These are phyloP conservation scores for Wickerhamiella lipophila DNA, from an alignment of 805 yeast species.

Conservation along the genomic window DNA sequence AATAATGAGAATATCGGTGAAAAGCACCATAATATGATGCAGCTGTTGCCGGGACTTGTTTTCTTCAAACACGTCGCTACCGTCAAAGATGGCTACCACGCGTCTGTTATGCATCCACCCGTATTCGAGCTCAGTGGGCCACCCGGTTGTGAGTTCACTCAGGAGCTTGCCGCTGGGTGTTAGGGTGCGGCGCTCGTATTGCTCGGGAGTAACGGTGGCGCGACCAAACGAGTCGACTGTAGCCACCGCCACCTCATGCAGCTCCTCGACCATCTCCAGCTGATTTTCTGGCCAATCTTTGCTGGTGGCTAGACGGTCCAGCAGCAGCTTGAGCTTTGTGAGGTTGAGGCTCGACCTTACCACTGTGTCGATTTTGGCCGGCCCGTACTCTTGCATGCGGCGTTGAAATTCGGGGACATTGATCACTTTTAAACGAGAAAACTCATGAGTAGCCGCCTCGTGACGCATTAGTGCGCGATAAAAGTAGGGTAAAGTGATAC, in stretches of 20 bases:
- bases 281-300: slow-evolving; percentile 34
- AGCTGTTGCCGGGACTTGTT: slow-evolving; percentile 22
- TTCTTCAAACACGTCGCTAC: slow-evolving; percentile 27
- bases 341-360: slow-evolving; percentile 61
- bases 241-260: slow-evolving; percentile 42
- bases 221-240: slow-evolving; percentile 76
- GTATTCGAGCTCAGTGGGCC: slow-evolving; percentile 79
- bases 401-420: slow-evolving; percentile 32
- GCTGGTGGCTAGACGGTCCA: slow-evolving; percentile 45
- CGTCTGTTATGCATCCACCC: slow-evolving; percentile 73
- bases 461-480: slow-evolving; percentile 88
- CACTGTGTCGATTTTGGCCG: slow-evolving; percentile 44
- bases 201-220: background rate
- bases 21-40: slow-evolving; percentile 53
- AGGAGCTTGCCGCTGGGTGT: slow-evolving; percentile 86
- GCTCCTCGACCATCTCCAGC: slow-evolving; percentile 28
- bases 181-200: slow-evolving; percentile 52
- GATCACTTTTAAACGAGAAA: slow-evolving; percentile 35
- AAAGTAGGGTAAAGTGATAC: slow-evolving; percentile 73
- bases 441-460: slow-evolving; percentile 75
- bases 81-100: slow-evolving; percentile 63
- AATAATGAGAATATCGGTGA: slow-evolving; percentile 67
- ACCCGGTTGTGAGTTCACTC: slow-evolving; percentile 67
- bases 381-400: slow-evolving; percentile 30
- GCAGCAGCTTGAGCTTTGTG: slow-evolving; percentile 53